A percentile compares a stretch with the other conserved stretches of the same genome.
Conservation (phyloP, 139 green algal species). For the Closterium sp. region DNA sequence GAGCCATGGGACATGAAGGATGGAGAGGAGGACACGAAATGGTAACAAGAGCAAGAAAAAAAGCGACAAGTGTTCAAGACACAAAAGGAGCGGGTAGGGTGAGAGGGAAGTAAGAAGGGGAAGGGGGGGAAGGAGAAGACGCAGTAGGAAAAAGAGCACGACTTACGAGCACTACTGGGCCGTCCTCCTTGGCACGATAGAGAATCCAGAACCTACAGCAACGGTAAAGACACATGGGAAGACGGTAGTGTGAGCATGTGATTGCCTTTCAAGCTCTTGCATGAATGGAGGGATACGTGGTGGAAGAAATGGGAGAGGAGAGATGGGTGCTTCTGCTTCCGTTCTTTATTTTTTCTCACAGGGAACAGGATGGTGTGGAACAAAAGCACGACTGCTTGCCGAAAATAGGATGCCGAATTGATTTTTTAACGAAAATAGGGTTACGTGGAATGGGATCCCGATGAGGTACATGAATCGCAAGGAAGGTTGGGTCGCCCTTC, state of each 20-base stretch:
- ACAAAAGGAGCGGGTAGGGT: background rate
- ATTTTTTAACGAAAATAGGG: no score
- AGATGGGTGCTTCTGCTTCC: no score
- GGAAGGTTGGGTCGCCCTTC: background rate
- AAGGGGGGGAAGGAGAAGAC: background rate
- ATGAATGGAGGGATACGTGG: no score
- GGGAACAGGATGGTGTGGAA: no score
- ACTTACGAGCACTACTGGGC: constrained; percentile 61
- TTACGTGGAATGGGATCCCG: no score
- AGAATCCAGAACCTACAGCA: constrained; percentile 72
- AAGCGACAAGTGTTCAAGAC: background rate
- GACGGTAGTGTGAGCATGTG: constrained; percentile 4
- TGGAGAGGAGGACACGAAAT: background rate
- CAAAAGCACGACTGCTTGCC: no score
- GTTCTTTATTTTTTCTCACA: no score
- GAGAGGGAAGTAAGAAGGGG: background rate
- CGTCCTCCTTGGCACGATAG: constrained; percentile 71
- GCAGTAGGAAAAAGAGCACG: background rate
- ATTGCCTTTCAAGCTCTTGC: no score
- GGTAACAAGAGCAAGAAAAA: background rate
- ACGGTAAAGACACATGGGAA: background rate
- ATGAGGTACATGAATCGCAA: no score
- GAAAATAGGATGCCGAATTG: no score
- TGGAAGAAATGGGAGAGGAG: no score
- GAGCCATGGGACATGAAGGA: constrained; percentile 1